phyloP scores from a whole-genome alignment of 2,329 filamentous ascomycete genomes.

The Juglanconis oblonga region DNA sequence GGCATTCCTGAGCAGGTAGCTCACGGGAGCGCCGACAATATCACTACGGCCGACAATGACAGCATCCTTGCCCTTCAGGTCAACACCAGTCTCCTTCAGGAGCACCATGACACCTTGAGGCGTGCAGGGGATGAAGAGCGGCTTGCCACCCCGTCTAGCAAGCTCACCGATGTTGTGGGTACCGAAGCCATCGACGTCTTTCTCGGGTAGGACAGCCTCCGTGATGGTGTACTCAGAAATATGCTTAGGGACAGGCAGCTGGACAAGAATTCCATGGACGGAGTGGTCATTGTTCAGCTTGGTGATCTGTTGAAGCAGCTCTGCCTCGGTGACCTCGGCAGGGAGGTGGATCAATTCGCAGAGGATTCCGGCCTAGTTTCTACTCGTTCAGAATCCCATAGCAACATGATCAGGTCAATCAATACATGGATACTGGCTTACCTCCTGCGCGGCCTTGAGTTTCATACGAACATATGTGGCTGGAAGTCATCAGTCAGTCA shows the following conservation, averaged over 20 bases:
- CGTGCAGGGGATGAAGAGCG: constrained; percentile 90
- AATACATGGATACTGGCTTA: constrained; percentile 34
- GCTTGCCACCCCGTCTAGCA: constrained; percentile 88
- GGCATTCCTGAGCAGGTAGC: constrained; percentile 90
- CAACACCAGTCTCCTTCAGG: constrained; percentile 77
- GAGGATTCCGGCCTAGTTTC: constrained; percentile 74
- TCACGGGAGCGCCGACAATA: constrained; percentile 95
- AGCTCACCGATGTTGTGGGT: constrained; percentile 93
- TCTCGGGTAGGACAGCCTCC: constrained; percentile 85
- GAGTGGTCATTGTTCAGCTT: constrained; percentile 80
- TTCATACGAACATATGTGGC: constrained; percentile 99
- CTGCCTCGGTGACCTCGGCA: constrained; percentile 75
- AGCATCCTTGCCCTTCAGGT: constrained; percentile 84
- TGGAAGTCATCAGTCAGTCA: constrained; percentile 39
- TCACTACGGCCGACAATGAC: constrained; percentile 94
- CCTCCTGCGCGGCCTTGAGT: constrained; percentile 91
- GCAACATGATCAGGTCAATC: not conserved
- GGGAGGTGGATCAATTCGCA: constrained; percentile 85
- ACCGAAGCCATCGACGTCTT: constrained; percentile 97
- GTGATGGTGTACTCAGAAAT: constrained; percentile 90
- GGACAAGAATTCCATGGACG: constrained; percentile 90
- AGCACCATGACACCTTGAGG: constrained; percentile 97
- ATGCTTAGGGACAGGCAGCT: constrained; percentile 84
- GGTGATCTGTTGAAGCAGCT: constrained; percentile 79
- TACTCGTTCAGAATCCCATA: constrained; percentile 13